Base-by-base conservation (phyloP, 2,329 filamentous ascomycete species). In the Trichoderma sp. region DNA sequence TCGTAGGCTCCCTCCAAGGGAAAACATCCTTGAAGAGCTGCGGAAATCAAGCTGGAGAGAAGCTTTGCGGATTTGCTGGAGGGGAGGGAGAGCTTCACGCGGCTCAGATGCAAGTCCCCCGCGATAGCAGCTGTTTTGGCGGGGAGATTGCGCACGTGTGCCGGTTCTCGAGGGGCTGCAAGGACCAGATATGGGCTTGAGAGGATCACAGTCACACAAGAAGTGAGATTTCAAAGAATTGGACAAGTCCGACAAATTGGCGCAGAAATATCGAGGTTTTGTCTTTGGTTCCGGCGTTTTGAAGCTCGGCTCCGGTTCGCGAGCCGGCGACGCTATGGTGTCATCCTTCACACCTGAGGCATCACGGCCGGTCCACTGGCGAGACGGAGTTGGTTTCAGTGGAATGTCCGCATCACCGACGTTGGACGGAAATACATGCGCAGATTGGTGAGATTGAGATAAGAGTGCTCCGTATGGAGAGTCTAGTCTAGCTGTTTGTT, bases 1-100 rank as follows among this genome's bases (percentile, higher is more conserved):
- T 82, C 74, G 75, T 71, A 77, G 41, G 67, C 77, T 79, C 72
- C 79, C 78, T 74, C 78, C 77, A 76, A 76, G 50, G 75, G 75
- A 77, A 80, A 78, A 21, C 71, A 73, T 73, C 80, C 80, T 83
- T 75, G 79, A 60, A 41, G 29, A 41, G 56, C 45, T 45, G 45
- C n/a, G n/a, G n/a, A 21, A 21, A 21, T 8, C 8, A 53, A 53
- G 45, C 3, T 4, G n/a, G 8, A 8, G n/a, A 21, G 66, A 50
- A 50, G 41, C 31, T 66, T 67, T n/a, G 41, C 41, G 41, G 7
- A 7, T 45, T 45, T 45, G 41, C 16, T 45, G 7, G 41, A 45
- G 16, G 41, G 41, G 16, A 8, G 41, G 0, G 0, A 45, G 41
- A 45, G 41, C 41, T 45, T 45, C 41, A 4, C 33, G 14, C 35